Evolutionary conservation across 176 grass and related monocot species (phyloP).

Genomic region (Chrysopogon serrulatus): DNA sequence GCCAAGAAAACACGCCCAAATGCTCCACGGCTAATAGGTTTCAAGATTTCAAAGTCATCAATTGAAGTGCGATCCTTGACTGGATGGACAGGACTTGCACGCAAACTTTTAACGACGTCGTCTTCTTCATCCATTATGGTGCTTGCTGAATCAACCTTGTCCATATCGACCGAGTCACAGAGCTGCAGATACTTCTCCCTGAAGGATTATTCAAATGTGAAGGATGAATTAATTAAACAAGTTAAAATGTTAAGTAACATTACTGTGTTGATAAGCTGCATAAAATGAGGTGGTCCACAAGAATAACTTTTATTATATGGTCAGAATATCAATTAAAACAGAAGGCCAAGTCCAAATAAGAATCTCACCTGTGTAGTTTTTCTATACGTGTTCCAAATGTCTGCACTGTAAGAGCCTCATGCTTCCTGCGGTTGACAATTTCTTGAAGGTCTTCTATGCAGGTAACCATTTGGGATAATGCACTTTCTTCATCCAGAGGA

Average conservation of each 20-base stretch:
- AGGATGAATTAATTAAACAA: constrained; percentile 7
- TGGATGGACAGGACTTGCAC: constrained; percentile 90
- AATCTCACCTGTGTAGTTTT: constrained; percentile 89
- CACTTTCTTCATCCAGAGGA: constrained; percentile 86
- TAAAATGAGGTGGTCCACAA: neutral
- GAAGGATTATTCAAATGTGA: constrained; percentile 29
- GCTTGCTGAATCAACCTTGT: constrained; percentile 86
- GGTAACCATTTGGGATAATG: constrained; percentile 80
- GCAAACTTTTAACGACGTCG: constrained; percentile 90
- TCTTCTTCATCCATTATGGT: constrained; percentile 99
- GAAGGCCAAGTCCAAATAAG: neutral
- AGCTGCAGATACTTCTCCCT: constrained; percentile 99
- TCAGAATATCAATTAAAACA: neutral
- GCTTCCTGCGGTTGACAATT: constrained; percentile 84
- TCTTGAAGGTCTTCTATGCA: constrained; percentile 99
- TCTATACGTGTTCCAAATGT: constrained; percentile 99
- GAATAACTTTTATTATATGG: constrained; percentile 2
- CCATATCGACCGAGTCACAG: constrained; percentile 91
- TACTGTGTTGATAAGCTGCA: constrained; percentile 4
- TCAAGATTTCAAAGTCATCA: constrained; percentile 99
- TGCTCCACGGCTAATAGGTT: constrained; percentile 97
- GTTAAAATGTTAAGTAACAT: constrained; percentile 20
- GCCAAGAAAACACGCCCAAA: constrained; percentile 98
- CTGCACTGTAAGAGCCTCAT: constrained; percentile 92
- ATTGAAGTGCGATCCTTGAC: constrained; percentile 97